Evolutionary conservation across 2,329 filamentous ascomycete species (phyloP).

Genomic region (Rutstroemia sp.): DNA sequence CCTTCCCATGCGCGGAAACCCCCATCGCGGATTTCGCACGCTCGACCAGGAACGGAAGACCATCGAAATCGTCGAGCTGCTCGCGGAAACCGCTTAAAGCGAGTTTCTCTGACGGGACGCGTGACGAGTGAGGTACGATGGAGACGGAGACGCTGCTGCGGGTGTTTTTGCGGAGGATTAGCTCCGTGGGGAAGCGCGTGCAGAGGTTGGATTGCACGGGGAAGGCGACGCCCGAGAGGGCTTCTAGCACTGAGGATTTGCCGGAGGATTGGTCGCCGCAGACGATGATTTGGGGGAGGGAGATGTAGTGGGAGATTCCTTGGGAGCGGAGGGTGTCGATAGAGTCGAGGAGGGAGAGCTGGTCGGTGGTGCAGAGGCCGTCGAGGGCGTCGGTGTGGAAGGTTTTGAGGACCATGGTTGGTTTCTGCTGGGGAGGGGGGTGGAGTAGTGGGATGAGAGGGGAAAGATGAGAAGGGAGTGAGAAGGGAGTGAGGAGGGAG

Average conservation of each 20-base stretch:
- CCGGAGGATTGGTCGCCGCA: slow-evolving; percentile 28
- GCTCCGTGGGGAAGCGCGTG: slow-evolving; percentile 38
- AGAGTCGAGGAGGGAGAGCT: slow-evolving; percentile 21
- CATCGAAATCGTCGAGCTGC: slow-evolving; percentile 16
- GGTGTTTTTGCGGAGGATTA: slow-evolving; percentile 27
- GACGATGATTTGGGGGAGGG: slow-evolving; percentile 31
- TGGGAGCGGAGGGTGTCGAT: slow-evolving; percentile 24
- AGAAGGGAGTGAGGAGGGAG: no score
- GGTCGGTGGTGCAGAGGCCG: slow-evolving; percentile 19
- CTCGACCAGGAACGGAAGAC: slow-evolving; percentile 18
- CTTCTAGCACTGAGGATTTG: slow-evolving; percentile 22
- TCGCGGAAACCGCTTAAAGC: slow-evolving; percentile 14
- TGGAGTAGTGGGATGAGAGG: no score
- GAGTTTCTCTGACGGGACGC: slow-evolving; percentile 13
- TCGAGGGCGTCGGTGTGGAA: slow-evolving; percentile 15
- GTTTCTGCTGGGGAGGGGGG: no score
- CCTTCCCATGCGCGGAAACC: slow-evolving; percentile 20
- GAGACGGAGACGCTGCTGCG: slow-evolving; percentile 11
- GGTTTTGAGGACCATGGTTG: slow-evolving; percentile 3
- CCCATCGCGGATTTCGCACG: slow-evolving; percentile 16
- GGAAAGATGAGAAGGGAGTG: no score
- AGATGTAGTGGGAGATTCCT: slow-evolving; percentile 25
- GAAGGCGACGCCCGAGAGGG: slow-evolving; percentile 33
- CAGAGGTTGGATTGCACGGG: slow-evolving; percentile 34
- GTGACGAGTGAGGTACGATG: slow-evolving; percentile 17